Conservation (phyloP, 2,329 filamentous ascomycete species). For the Remersonia thermophila region DNA sequence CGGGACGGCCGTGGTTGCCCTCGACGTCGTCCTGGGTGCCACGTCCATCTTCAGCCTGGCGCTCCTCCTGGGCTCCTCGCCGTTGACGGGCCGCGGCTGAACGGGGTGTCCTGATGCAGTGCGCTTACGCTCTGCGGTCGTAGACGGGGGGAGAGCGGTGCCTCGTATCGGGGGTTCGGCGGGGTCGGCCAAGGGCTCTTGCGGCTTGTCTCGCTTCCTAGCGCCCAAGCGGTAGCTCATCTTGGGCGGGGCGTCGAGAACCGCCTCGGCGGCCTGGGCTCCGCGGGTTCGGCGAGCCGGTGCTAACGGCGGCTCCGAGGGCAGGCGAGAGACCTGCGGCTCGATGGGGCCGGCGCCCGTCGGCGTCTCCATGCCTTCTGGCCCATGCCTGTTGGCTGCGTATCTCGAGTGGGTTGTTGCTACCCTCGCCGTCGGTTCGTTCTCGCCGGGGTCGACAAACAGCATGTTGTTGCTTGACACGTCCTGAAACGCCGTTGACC, state of each 20-base stretch:
- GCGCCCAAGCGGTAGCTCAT: conserved; percentile 45
- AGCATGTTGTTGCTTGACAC: conserved; percentile 27
- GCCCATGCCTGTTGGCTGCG: conserved; percentile 26
- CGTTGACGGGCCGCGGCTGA: conserved; percentile 35
- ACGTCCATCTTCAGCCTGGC: conserved; percentile 54
- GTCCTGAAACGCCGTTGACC: conserved; percentile 29
- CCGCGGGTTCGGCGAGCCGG: conserved; percentile 42
- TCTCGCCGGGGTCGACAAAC: conserved; percentile 33
- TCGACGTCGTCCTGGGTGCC: conserved; percentile 52
- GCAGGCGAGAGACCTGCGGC: conserved; percentile 22
- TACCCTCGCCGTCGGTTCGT: conserved; percentile 45
- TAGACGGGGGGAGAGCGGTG: conserved; percentile 23
- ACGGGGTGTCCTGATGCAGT: conserved; percentile 78
- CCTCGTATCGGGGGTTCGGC: conserved; percentile 27
- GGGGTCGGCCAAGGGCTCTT: conserved; percentile 32
- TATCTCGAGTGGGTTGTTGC: conserved; percentile 38
- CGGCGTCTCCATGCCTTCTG: conserved; percentile 54
- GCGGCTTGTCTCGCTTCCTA: conserved; percentile 28
- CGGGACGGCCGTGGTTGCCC: conserved; percentile 45
- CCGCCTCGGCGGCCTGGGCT: conserved; percentile 38
- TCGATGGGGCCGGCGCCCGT: conserved; percentile 34
- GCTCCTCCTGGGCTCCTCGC: conserved; percentile 57
- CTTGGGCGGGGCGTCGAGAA: conserved; percentile 49
- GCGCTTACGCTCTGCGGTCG: conserved; percentile 62
- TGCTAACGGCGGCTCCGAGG: conserved; percentile 37